Evolutionary conservation across 352 stramenopile species (phyloP), one percentile per base, ranked within the genome.

Genomic region (Phytophthora megakarya): DNA sequence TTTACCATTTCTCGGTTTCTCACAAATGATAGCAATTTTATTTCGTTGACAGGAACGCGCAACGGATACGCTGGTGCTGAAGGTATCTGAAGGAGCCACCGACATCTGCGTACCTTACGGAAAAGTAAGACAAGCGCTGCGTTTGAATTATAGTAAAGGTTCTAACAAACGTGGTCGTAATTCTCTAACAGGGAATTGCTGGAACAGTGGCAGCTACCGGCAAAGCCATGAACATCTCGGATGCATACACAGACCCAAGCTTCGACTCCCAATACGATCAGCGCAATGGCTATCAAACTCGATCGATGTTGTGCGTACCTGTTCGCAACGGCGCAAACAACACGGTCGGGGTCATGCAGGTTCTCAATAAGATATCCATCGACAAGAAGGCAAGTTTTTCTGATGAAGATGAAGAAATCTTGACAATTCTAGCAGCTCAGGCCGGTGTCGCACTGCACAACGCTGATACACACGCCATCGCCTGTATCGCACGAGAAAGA

Each of bases 231-330:
- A 97, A 97, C 69, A 96, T 98, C 47, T 72, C 64, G 6, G 90
- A 99, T 63, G 95, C 93, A 1, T 98, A 98, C 64, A 65, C 91
- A n/a, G 93, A 98, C 54, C 67, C 84, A 1, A 90, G 91, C 50
- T 99, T 99, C 64, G 93, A 98, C 59, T 80, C 78, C 46, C 80
- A 95, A 26, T 96, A 98, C 63, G 94, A 98, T 49, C 75, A 92
- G 40, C 75, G 91, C 50, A 98, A 91, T 11, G 95, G 93, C 3
- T 98, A 97, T 69, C 80, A 88, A 38, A 98, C 96, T 13, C 81
- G 78, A 26, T 96, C 81, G 28, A 92, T 98, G 55, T 70, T 99
- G n/a, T 97, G 88, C 23, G 80, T 95, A 10, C 96, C 96, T 0
- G 85, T 98, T 3, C 81, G 81, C 35, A 90, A 95, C 25, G 76